phyloP scores from a whole-genome alignment of 805 yeast species.

The Wickerhamomyces rabaulensis region DNA sequence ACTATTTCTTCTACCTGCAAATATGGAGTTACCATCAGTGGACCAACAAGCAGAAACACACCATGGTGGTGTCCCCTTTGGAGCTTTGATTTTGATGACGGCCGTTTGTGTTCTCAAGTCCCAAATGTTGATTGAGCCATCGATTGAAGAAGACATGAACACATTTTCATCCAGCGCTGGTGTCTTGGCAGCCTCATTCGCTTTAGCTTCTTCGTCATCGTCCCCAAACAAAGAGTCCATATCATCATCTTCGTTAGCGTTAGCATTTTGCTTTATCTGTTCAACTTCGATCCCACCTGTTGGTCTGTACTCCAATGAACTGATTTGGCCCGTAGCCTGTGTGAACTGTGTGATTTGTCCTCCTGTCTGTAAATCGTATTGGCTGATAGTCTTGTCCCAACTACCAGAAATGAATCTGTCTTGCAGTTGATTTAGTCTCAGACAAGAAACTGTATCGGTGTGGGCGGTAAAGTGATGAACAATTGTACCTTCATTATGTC shows the following conservation, averaged over 20 bases:
- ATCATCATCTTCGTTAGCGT: slow-evolving; percentile 19
- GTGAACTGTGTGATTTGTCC: slow-evolving; percentile 39
- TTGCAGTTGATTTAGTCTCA: slow-evolving; percentile 59
- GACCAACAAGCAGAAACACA: slow-evolving; percentile 89
- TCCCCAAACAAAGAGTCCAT: slow-evolving; percentile 57
- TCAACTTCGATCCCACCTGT: slow-evolving; percentile 24
- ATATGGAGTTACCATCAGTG: slow-evolving; percentile 69
- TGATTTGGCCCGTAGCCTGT: slow-evolving; percentile 72
- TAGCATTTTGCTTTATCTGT: slow-evolving; percentile 11
- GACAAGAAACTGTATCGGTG: slow-evolving; percentile 66
- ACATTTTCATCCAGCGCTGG: slow-evolving; percentile 35
- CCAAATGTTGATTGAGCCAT: slow-evolving; percentile 81
- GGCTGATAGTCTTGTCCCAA: slow-evolving; percentile 79
- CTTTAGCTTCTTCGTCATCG: slow-evolving; percentile 38
- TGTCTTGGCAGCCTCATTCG: slow-evolving; percentile 5
- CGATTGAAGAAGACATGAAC: slow-evolving; percentile 76
- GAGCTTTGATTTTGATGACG: slow-evolving; percentile 46
- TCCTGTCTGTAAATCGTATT: slow-evolving; percentile 88
- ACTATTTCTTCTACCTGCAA: slow-evolving; percentile 86
- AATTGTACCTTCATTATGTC: slow-evolving; percentile 77
- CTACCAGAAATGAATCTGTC: slow-evolving; percentile 70
- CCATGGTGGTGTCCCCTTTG: slow-evolving; percentile 86
- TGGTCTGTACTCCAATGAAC: slow-evolving; percentile 71
- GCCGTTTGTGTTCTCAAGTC: slow-evolving; percentile 53
- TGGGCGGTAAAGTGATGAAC: slow-evolving; percentile 76